phyloP scores from a whole-genome alignment of 1,139 yeast genomes.

The Saccharomycopsis hybrid region DNA sequence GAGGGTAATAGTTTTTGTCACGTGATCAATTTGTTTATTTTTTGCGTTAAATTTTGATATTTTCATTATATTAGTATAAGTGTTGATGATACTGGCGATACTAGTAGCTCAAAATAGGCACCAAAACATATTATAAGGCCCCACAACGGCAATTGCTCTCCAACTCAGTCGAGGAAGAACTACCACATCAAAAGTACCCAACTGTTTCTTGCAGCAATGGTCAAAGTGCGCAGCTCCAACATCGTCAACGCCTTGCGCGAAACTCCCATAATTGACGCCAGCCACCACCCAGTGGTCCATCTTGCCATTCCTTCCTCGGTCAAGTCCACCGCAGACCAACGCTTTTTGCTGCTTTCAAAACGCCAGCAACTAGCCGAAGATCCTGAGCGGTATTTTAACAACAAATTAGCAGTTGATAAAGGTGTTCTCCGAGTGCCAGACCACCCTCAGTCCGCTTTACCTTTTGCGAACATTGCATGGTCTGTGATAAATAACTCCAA shows the following conservation, averaged over 20 bases:
- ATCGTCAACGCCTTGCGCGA: constrained; percentile 7
- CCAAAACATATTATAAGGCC: no score
- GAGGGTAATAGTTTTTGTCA: no score
- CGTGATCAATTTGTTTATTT: no score
- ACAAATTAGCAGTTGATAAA: constrained; percentile 3
- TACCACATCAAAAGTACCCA: no score
- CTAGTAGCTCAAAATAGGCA: no score
- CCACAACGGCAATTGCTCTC: no score
- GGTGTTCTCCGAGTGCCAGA: not conserved
- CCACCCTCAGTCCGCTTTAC: not conserved
- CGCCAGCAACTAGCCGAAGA: constrained; percentile 7
- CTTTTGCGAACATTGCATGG: constrained; percentile 4
- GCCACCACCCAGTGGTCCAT: not conserved
- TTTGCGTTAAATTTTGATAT: no score
- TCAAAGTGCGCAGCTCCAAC: not conserved
- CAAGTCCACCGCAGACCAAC: not conserved
- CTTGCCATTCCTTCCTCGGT: constrained; percentile 6
- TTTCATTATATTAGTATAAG: no score
- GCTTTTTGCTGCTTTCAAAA: constrained; percentile 2
- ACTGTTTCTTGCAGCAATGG: no score
- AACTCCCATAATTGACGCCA: not conserved
- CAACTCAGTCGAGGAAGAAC: no score
- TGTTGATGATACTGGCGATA: no score
- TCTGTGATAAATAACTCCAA: constrained; percentile 21
- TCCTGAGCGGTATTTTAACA: constrained; percentile 12